Evolutionary conservation across 1,284 basidiomycete species (phyloP).

Genomic region (Exsudoporus floridanus): DNA sequence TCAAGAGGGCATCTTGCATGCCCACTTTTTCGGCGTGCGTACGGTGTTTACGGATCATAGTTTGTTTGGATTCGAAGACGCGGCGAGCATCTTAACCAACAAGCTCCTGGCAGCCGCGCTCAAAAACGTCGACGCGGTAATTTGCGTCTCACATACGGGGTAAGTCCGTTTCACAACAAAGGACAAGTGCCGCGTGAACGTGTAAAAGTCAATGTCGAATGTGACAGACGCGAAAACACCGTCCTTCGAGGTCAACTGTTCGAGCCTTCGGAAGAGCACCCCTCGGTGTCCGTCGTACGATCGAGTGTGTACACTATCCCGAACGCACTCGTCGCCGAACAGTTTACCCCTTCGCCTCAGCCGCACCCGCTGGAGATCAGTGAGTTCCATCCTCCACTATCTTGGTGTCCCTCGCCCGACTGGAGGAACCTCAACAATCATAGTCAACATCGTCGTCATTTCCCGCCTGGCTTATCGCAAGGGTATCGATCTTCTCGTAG

Average conservation of each 20-base stretch:
- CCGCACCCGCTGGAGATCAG: constrained; percentile 55
- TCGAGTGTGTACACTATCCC: constrained; percentile 87
- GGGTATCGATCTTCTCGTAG: constrained; percentile 93
- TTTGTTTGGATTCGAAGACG: constrained; percentile 94
- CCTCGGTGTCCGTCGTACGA: constrained; percentile 49
- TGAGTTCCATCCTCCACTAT: constrained; percentile 39
- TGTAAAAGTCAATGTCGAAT: background rate
- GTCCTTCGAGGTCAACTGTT: constrained; percentile 82
- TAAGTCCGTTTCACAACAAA: constrained; percentile 37
- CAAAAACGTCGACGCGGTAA: constrained; percentile 89
- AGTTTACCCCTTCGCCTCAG: constrained; percentile 69
- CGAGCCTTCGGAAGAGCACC: constrained; percentile 45
- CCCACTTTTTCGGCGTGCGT: constrained; percentile 78
- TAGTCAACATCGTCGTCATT: constrained; percentile 93
- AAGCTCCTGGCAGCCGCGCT: constrained; percentile 88
- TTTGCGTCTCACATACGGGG: constrained; percentile 98
- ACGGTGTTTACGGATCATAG: constrained; percentile 98
- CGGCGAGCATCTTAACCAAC: constrained; percentile 95
- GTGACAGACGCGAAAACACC: constrained; percentile 84
- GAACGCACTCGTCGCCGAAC: constrained; percentile 87
- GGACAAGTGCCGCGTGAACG: too few species aligned
- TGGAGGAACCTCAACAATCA: background rate
- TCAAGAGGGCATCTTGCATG: constrained; percentile 90
- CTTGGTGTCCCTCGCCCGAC: background rate
- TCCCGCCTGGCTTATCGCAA: constrained; percentile 96